phyloP scores from a whole-genome alignment of 345 rosid genomes.

The Heritiera littoralis region DNA sequence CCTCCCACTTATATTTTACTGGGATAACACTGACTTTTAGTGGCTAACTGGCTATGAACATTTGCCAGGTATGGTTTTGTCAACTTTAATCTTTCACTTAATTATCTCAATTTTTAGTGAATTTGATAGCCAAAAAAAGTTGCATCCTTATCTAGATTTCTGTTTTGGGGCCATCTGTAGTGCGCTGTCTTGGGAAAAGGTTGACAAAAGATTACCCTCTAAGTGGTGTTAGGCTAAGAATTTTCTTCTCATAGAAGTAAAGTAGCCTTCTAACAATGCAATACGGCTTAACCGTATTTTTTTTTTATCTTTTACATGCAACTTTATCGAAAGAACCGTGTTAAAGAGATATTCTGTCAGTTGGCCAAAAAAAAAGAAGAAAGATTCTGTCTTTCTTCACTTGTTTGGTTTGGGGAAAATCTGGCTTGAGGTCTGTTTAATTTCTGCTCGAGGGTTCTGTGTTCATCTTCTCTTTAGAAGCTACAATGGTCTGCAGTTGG shows the following conservation, averaged over 20 bases:
- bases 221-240: constrained; percentile 11
- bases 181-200: constrained; percentile 28
- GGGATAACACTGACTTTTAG: too few species aligned
- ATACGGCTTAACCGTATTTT: neutral
- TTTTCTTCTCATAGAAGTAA: constrained; percentile 23
- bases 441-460: constrained; percentile 80
- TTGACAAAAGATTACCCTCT: constrained; percentile 19
- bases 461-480: constrained; percentile 68
- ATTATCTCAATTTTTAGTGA: neutral
- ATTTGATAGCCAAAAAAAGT: neutral
- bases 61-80: neutral
- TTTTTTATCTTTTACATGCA: neutral
- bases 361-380: too few species aligned
- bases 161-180: constrained; percentile 35
- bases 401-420: constrained; percentile 59
- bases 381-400: neutral
- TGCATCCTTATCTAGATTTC: constrained; percentile 24
- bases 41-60: neutral
- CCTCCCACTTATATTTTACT: too few species aligned
- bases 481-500: constrained; percentile 95
- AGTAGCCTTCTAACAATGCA: constrained; percentile 29
- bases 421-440: constrained; percentile 63
- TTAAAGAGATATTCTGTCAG: neutral
- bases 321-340: constrained; percentile 25
- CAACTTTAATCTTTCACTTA: neutral